These are phyloP conservation scores for Neofusicoccum ribis DNA, from an alignment of 2,329 filamentous ascomycete species.

Conservation along the genomic window DNA sequence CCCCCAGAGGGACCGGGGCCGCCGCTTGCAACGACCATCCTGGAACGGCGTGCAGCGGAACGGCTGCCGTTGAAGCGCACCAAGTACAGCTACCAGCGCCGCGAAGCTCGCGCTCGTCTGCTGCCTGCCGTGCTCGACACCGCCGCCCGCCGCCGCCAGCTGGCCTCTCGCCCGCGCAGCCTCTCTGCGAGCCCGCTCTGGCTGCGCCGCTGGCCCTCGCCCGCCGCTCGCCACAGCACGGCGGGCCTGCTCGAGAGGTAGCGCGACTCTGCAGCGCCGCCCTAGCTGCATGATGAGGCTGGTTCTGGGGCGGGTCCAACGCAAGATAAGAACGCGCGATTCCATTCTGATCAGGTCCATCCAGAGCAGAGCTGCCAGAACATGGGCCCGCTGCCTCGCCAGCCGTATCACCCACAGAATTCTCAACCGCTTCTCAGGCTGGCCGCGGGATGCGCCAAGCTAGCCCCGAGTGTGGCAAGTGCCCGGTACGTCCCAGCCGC, in stretches of 20 bases:
- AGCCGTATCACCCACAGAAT: not conserved
- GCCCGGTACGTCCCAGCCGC: not conserved
- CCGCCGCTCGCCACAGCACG: not conserved
- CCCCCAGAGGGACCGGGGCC: not conserved
- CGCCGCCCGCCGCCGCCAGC: not conserved
- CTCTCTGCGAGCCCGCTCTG: not conserved
- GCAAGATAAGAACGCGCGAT: constrained; percentile 8
- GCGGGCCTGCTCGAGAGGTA: not conserved
- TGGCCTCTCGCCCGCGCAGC: not conserved
- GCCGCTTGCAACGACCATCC: constrained; percentile 2
- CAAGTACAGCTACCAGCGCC: not conserved
- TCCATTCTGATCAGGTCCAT: not conserved
- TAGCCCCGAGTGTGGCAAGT: not conserved
- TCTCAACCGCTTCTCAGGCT: not conserved
- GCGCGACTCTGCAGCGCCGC: not conserved
- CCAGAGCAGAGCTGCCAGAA: not conserved
- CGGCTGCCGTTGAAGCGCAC: not conserved
- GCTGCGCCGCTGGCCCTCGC: not conserved
- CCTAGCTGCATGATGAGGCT: constrained; percentile 15
- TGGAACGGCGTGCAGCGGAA: constrained; percentile 5
- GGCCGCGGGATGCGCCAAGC: not conserved
- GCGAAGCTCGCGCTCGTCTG: not conserved
- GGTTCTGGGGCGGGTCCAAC: constrained; percentile 7
- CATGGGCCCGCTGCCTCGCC: not conserved
- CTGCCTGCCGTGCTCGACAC: not conserved